Conservation (phyloP, 2,329 filamentous ascomycete species). For the Apiospora rasikravindrae region DNA sequence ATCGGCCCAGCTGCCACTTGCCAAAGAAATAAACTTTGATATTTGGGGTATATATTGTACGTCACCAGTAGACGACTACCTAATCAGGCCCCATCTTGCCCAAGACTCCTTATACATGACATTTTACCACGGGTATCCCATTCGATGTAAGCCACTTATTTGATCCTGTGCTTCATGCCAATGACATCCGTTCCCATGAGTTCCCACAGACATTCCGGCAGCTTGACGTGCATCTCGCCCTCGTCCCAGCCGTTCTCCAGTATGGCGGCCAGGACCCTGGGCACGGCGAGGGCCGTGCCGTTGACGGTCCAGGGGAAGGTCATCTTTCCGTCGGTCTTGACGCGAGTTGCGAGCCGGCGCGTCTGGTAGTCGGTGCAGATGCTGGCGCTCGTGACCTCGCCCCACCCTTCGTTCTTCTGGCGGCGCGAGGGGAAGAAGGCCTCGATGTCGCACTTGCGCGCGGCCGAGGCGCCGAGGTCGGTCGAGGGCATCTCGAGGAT, state of each 20-base stretch:
- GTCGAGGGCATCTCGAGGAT: constrained; percentile 89
- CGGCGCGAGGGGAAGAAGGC: constrained; percentile 79
- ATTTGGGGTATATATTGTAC: neutral
- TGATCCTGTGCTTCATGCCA: constrained; percentile 42
- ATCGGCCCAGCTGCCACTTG: neutral
- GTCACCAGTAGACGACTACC: neutral
- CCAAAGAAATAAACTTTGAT: neutral
- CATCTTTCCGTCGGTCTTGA: constrained; percentile 62
- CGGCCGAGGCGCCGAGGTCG: constrained; percentile 88
- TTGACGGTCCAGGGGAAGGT: constrained; percentile 90
- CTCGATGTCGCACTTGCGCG: constrained; percentile 90
- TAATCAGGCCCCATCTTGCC: neutral
- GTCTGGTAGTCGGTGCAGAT: constrained; percentile 96
- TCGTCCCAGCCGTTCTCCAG: constrained; percentile 92
- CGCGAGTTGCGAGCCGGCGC: constrained; percentile 77
- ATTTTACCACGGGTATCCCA: neutral
- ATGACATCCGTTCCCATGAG: constrained; percentile 84
- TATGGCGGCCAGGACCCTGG: constrained; percentile 85
- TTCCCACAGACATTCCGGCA: constrained; percentile 79
- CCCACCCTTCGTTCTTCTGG: constrained; percentile 75
- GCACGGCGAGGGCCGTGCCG: constrained; percentile 90
- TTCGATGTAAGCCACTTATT: constrained; percentile 2
- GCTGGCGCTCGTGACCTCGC: constrained; percentile 89
- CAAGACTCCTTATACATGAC: neutral
- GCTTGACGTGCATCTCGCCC: constrained; percentile 64